phyloP scores from a whole-genome alignment of 2,329 filamentous ascomycete species.

The Westerdykella aurantiaca region DNA sequence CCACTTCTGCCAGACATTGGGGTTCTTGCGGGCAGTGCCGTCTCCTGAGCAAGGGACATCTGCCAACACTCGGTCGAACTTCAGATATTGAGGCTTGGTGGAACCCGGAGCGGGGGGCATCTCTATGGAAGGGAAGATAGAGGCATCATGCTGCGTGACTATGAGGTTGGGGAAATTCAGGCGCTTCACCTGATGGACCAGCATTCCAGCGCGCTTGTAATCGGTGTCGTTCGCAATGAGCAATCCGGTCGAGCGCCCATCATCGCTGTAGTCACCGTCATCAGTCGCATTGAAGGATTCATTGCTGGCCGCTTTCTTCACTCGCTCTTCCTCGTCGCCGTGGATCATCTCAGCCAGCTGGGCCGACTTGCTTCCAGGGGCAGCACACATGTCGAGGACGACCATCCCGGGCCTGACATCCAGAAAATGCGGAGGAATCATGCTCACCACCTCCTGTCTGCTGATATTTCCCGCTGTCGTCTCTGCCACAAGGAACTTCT shows the following conservation, averaged over 20 bases:
- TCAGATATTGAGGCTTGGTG: conserved; percentile 66
- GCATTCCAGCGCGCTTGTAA: conserved; percentile 93
- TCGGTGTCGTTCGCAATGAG: conserved; percentile 95
- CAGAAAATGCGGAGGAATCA: conserved; percentile 94
- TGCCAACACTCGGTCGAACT: conserved; percentile 93
- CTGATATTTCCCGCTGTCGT: conserved; percentile 96
- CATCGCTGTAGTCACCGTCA: conserved; percentile 56
- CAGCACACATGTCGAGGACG: conserved; percentile 92
- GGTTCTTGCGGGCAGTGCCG: conserved; percentile 88
- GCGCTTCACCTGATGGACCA: conserved; percentile 96
- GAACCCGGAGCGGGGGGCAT: conserved; percentile 57
- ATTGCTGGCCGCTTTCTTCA: conserved; percentile 63
- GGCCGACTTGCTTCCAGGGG: conserved; percentile 92
- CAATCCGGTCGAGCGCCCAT: conserved; percentile 83
- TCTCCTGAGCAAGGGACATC: conserved; percentile 97
- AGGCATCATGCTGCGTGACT: conserved; percentile 96
- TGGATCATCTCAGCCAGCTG: conserved; percentile 95
- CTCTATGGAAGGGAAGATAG: conserved; percentile 86
- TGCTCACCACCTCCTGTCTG: conserved; percentile 94
- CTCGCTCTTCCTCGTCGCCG: conserved; percentile 80
- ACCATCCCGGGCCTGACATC: conserved; percentile 87
- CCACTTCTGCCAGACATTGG: conserved; percentile 94
- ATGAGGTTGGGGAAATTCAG: conserved; percentile 94
- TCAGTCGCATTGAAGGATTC: conserved; percentile 55
- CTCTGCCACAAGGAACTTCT: conserved; percentile 96